A percentile compares a stretch with the other conserved stretches of the same genome.
Evolutionary conservation across 768 basidiomycete species (phyloP).

Genomic region (Lactifluus volemus): DNA sequence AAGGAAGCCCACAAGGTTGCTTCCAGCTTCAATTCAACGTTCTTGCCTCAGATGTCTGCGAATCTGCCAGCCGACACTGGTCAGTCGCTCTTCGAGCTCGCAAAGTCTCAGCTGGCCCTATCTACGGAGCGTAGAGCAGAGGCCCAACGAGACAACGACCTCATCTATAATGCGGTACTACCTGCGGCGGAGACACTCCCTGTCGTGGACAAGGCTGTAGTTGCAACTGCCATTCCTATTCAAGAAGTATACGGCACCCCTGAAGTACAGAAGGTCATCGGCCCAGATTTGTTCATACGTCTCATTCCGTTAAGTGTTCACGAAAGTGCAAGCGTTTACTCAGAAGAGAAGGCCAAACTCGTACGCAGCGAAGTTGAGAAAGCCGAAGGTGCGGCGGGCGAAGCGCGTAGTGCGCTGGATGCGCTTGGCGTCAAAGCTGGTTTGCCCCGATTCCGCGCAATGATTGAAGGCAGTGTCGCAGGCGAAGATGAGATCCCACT

Average conservation of each 20-base stretch:
- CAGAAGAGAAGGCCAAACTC: slow-evolving; percentile 96
- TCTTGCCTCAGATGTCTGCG: slow-evolving; percentile 63
- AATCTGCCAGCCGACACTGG: slow-evolving; percentile 85
- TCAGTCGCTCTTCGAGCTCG: slow-evolving; percentile 68
- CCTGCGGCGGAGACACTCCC: slow-evolving; percentile 75
- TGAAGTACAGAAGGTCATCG: slow-evolving; percentile 92
- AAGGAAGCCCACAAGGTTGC: slow-evolving; percentile 76
- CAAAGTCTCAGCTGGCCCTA: slow-evolving; percentile 72
- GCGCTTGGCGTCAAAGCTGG: slow-evolving; percentile 71
- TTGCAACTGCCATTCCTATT: slow-evolving; percentile 82
- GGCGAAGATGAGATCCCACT: slow-evolving; percentile 60
- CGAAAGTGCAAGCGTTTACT: slow-evolving; percentile 93
- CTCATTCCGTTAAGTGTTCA: slow-evolving; percentile 91
- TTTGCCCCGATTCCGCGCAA: slow-evolving; percentile 56
- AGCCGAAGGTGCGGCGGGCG: slow-evolving; percentile 74
- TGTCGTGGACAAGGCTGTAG: slow-evolving; percentile 67
- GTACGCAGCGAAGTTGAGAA: slow-evolving; percentile 85
- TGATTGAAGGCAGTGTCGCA: slow-evolving; percentile 55
- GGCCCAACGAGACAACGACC: slow-evolving; percentile 85
- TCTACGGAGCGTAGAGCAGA: slow-evolving; percentile 68
- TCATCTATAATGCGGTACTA: slow-evolving; percentile 91
- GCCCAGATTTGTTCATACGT: slow-evolving; percentile 79
- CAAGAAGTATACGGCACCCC: slow-evolving; percentile 89
- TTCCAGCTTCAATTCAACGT: slow-evolving; percentile 58
- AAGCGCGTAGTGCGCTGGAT: slow-evolving; percentile 71